Conservation (phyloP, 495 filamentous ascomycete genomes). For the Daldinia loculata region DNA sequence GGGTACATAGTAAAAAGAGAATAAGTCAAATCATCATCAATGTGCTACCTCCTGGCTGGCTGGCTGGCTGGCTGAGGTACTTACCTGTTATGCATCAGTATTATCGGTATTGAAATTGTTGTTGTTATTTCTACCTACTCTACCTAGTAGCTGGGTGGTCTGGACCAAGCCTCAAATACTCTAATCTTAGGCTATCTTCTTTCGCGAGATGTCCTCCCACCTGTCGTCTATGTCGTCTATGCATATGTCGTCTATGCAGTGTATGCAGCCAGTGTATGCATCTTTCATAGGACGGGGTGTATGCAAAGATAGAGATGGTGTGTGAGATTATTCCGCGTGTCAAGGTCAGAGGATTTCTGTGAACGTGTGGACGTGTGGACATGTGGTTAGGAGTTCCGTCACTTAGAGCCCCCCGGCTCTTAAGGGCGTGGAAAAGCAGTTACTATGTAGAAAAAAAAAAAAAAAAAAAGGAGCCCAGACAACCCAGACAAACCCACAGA, state of each 20-base stretch:
- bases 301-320: conserved; percentile 26
- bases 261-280: neutral
- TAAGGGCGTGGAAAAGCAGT: conserved; percentile 10
- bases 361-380: conserved; percentile 26
- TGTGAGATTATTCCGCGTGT: conserved; percentile 42
- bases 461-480: conserved; percentile 13
- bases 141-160: conserved; percentile 22
- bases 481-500: conserved; percentile 9
- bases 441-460: conserved; percentile 3
- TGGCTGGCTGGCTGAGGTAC: neutral
- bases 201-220: neutral
- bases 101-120: neutral
- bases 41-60: neutral
- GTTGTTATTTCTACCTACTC: neutral
- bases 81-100: neutral
- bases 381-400: conserved; percentile 37
- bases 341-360: conserved; percentile 26
- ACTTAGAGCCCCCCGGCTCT: conserved; percentile 9
- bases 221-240: neutral
- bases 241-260: neutral
- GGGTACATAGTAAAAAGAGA: neutral
- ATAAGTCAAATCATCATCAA: conserved; percentile 11
- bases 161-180: conserved; percentile 35
- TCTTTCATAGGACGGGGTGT: conserved; percentile 28
- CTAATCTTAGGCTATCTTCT: conserved; percentile 37